A percentile compares a stretch with the other conserved stretches of the same genome.
Evolutionary conservation across 345 rosid species (phyloP).

Genomic region (Diplotaxis tenuifolia): DNA sequence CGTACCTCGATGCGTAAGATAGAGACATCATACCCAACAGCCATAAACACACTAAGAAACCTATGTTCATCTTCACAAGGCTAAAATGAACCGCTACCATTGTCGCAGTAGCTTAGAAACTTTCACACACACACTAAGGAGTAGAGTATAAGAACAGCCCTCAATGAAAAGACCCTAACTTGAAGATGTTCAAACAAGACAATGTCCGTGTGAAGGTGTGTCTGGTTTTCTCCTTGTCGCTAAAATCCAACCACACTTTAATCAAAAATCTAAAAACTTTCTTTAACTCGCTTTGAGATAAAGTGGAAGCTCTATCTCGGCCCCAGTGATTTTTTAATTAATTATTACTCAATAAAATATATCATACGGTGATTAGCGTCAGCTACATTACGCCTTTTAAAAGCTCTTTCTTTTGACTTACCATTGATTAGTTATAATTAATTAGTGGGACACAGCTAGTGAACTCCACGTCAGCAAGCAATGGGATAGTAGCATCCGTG

Average conservation of each 20-base stretch:
- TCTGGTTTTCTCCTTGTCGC: slow-evolving; percentile 27
- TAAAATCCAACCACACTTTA: slow-evolving; percentile 40
- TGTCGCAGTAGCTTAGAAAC: slow-evolving; percentile 27
- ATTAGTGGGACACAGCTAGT: neutral
- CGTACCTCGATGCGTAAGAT: slow-evolving; percentile 54
- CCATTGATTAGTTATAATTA: neutral
- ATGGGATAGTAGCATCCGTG: too few species aligned
- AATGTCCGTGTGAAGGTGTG: slow-evolving; percentile 39
- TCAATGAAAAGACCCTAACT: neutral
- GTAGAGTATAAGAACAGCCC: neutral
- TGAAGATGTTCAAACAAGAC: slow-evolving; percentile 20
- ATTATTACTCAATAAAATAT: too few species aligned
- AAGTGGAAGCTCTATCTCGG: slow-evolving; percentile 10
- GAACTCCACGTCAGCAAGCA: too few species aligned
- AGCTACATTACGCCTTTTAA: too few species aligned
- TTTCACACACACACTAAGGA: slow-evolving; percentile 18
- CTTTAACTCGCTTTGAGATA: slow-evolving; percentile 22
- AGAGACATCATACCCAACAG: slow-evolving; percentile 46
- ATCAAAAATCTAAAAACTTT: slow-evolving; percentile 26
- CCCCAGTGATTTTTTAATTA: too few species aligned
- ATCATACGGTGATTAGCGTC: too few species aligned
- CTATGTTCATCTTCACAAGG: slow-evolving; percentile 21
- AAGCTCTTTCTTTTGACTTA: too few species aligned
- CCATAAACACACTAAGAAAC: slow-evolving; percentile 42
- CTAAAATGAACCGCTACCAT: slow-evolving; percentile 42